Base-by-base conservation (phyloP, 306 rosid genomes). In the Cyclanthera cordifolia region DNA sequence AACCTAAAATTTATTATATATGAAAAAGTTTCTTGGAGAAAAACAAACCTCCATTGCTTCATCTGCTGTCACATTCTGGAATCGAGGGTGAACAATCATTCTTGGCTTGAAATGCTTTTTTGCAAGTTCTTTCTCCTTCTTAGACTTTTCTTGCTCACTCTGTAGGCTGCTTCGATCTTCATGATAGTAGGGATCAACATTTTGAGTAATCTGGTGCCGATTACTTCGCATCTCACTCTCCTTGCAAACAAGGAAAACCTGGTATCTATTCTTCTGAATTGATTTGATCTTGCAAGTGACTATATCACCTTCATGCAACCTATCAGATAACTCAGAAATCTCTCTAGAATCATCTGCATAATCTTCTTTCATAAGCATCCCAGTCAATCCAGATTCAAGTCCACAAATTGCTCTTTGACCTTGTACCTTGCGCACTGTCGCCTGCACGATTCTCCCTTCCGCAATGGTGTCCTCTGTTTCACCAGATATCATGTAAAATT, bases 51-150 rank as follows among this genome's bases (percentile, higher is more conserved):
- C 85, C 88, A 85, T 85, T 65, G 97, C 99, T 85, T 88, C 91
- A 70, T 94, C 99, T 37, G 96, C 95, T 20, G 99, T 87, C 41
- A 90, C 83, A 80, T 94, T 94, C 81, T 94, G 95, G 78, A 94
- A 94, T 24, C 97, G 96, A 21, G 99, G 99, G 77, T 94, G 99
- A 79, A 90, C 95, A 68, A 94, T 94, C 99, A 90, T 90, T 80
- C 99, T 90, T 23, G 94, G 91, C 83, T 90, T 94, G 79, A 94
- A 94, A 81, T 83, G 97, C 79, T 85, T 94, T 83, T 90, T 94
- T 2, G 95, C 95, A 58, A 83, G 87, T 76, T 94, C 99, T 77
- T 88, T 94, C 69, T 88, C 90, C 83, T 94, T 94, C 76, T 88
- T 86, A 75, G 87, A 84, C 79, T 94, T 90, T 63, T 86, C 97